Base-by-base conservation (phyloP, 352 stramenopile genomes). In the Globisporangium spiculum region DNA sequence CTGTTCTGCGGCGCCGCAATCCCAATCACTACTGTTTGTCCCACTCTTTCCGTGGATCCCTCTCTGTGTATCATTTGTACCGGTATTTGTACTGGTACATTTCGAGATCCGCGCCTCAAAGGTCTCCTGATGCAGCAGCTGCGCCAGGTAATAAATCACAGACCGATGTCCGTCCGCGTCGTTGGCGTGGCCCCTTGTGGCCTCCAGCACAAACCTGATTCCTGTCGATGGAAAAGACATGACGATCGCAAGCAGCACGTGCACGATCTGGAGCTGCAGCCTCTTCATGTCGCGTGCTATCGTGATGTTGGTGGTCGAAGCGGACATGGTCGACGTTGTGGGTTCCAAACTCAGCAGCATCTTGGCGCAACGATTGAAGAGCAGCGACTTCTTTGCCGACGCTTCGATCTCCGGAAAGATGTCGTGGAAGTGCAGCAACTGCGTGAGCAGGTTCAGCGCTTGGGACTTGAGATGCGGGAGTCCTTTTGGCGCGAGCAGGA, bases 291-390 rank as follows among this genome's bases (percentile, higher is more conserved):
- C 72, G 22, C 58, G 34, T 20, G n/a, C 54, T 8, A 18, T 7
- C 10, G 3, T 34, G 3, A 22, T 14, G 30, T 38, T 54, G 22
- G 34, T 16, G 10, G 41, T 64, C 34, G 34, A 32, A 24, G 58
- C 54, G 2, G 24, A 58, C 32, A 20, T 10, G 2, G 18, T 52
- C 44, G 44, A 52, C 44, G 18, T 27, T 10, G 27, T 60, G 18
- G 44, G 44, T 52, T 52, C 44, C 44, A 52, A 52, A 22, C 30
- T 57, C 6, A 61, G 71, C 54, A 94, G 66, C 70, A 94, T 83
- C 54, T 88, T 84, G 3, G 81, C 81, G 64, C 83, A 91, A 36
- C 84, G 84, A 36, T 93, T 89, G 27, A 94, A 90, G 12, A 94
- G 69, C 34, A 92, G 69, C 18, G 80, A 84, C 48, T 83, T 83